These are phyloP conservation scores for Trichoderma cornu-damae DNA, from an alignment of 2,329 filamentous ascomycete species.

Conservation along the genomic window DNA sequence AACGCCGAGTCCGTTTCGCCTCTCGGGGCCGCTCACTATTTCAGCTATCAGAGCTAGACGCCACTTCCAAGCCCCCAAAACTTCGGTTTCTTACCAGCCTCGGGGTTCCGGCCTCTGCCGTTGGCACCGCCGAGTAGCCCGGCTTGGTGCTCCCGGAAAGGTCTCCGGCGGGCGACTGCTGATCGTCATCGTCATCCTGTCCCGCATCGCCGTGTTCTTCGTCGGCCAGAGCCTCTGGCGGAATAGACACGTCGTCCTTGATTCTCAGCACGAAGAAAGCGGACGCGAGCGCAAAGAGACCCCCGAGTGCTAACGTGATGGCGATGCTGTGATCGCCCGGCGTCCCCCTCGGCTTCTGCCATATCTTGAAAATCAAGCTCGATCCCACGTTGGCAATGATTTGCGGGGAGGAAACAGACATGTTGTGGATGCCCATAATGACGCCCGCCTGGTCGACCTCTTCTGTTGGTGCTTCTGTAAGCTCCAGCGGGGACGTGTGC, in stretches of 20 bases:
- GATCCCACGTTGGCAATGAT: constrained; percentile 83
- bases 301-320: constrained; percentile 80
- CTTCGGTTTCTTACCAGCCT: constrained; percentile 12
- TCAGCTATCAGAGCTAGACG: constrained; percentile 15
- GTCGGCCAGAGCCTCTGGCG: constrained; percentile 37
- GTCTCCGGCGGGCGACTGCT: constrained; percentile 5
- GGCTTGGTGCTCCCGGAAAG: constrained; percentile 32
- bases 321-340: constrained; percentile 83
- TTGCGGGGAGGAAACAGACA: constrained; percentile 86
- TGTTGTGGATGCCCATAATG: constrained; percentile 92
- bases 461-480: constrained; percentile 45
- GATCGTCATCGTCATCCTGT: constrained; percentile 1
- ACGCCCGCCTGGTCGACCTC: constrained; percentile 76
- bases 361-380: constrained; percentile 73
- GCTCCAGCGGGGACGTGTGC: constrained; percentile 16
- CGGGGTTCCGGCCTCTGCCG: constrained; percentile 26
- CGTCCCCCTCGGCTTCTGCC: constrained; percentile 81
- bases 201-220: constrained; percentile 38
- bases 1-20: background rate
- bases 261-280: constrained; percentile 67
- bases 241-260: constrained; percentile 50
- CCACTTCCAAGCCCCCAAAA: constrained; percentile 17
- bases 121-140: constrained; percentile 39
- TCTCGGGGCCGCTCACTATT: background rate
- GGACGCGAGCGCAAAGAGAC: constrained; percentile 69